These are phyloP conservation scores for Mycena indigotica DNA, from an alignment of 768 basidiomycete species.

Conservation along the genomic window DNA sequence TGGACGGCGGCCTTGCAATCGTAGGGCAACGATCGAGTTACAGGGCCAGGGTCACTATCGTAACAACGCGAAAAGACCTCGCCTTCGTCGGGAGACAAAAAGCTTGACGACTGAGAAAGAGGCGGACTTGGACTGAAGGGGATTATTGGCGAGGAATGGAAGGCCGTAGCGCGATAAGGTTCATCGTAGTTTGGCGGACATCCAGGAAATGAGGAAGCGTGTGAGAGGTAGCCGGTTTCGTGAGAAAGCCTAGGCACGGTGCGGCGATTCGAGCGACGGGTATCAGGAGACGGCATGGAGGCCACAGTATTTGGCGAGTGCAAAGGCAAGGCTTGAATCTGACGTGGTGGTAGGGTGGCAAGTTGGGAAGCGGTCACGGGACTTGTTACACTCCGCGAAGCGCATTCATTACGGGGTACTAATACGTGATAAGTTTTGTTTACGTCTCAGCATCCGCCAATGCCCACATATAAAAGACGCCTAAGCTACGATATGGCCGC, in stretches of 20 bases:
- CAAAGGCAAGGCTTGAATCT: conserved; percentile 10
- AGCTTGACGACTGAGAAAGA: conserved; percentile 11
- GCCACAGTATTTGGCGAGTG: conserved; percentile 12
- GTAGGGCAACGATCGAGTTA: conserved; percentile 4
- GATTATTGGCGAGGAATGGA: conserved; percentile 12
- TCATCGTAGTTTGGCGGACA: conserved; percentile 39
- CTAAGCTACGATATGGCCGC: conserved; percentile 82
- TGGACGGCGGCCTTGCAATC: conserved; percentile 32
- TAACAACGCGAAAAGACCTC: conserved; percentile 13
- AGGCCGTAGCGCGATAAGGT: conserved; percentile 14
- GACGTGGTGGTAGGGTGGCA: neutral
- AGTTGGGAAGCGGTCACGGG: neutral
- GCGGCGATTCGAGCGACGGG: conserved; percentile 24
- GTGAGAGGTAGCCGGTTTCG: conserved; percentile 38
- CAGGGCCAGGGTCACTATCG: conserved; percentile 17
- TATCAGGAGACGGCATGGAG: conserved; percentile 24
- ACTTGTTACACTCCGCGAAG: too few species aligned
- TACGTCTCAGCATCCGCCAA: conserved; percentile 46
- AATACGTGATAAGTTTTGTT: too few species aligned
- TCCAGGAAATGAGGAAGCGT: conserved; percentile 47
- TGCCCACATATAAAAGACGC: conserved; percentile 89
- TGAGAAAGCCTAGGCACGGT: conserved; percentile 32
- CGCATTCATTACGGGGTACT: too few species aligned
- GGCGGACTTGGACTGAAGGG: conserved; percentile 9
- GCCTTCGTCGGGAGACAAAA: conserved; percentile 12